Evolutionary conservation across 129 eudicot species (phyloP).

Genomic region (Lonicera japonica): DNA sequence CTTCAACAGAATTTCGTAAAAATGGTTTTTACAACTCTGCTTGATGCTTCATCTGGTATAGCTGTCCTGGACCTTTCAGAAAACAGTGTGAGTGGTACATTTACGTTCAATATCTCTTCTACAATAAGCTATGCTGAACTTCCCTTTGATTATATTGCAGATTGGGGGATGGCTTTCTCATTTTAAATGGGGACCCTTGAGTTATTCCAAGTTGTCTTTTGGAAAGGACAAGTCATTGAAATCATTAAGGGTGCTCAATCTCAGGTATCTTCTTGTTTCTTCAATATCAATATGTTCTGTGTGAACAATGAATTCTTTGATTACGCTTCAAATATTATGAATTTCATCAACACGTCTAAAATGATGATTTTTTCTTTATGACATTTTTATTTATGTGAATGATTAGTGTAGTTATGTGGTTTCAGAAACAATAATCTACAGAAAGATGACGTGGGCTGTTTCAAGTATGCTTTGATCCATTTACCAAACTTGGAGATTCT

Average conservation of each 20-base stretch:
- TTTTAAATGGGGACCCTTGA: constrained; percentile 37
- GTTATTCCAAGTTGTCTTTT: constrained; percentile 18
- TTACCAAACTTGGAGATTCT: constrained; percentile 70
- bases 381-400: background rate
- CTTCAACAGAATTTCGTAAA: constrained; percentile 49
- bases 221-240: constrained; percentile 37
- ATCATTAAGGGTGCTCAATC: constrained; percentile 54
- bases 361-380: background rate
- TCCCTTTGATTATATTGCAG: constrained; percentile 32
- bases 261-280: constrained; percentile 41
- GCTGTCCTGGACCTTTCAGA: constrained; percentile 69
- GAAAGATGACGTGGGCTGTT: constrained; percentile 53
- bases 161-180: constrained; percentile 75
- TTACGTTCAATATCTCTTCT: background rate
- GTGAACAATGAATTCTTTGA: background rate
- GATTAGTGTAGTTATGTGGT: constrained; percentile 2
- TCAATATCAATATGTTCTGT: background rate
- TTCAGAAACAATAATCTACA: constrained; percentile 56
- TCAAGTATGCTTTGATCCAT: constrained; percentile 47
- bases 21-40: constrained; percentile 48
- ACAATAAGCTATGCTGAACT: background rate
- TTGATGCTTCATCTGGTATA: constrained; percentile 54
- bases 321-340: too few relatives aligned
- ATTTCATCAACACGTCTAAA: background rate
- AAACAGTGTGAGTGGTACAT: constrained; percentile 52